Evolutionary conservation across 108 stramenopile species (phyloP).

Genomic region (Seminavis robusta): DNA sequence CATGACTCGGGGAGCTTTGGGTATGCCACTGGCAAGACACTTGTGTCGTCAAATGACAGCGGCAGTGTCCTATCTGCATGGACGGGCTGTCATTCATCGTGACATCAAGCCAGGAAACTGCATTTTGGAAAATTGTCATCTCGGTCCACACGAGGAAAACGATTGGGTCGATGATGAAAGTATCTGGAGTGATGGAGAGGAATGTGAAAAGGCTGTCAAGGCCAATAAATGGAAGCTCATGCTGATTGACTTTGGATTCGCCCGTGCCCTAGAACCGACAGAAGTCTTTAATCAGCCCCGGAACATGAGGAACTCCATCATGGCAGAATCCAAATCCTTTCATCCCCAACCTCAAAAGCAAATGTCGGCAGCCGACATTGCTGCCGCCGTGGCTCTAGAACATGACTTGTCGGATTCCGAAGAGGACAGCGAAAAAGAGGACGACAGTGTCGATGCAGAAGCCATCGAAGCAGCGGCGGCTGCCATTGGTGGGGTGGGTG

Average conservation of each 20-base stretch:
- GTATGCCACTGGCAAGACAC: conserved; percentile 58
- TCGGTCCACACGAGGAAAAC: conserved; percentile 45
- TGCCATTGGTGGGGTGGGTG: background rate
- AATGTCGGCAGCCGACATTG: too few species aligned
- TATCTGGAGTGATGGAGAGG: conserved; percentile 71
- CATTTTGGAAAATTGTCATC: conserved; percentile 53
- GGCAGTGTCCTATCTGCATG: conserved; percentile 81
- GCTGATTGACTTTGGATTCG: conserved; percentile 87
- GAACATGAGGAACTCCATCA: conserved; percentile 39
- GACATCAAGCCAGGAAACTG: conserved; percentile 86
- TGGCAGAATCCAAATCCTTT: conserved; percentile 26
- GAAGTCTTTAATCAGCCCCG: conserved; percentile 28
- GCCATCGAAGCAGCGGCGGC: background rate
- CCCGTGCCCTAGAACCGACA: conserved; percentile 53
- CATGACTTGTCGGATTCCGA: too few species aligned
- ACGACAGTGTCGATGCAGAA: background rate
- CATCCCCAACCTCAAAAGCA: too few species aligned
- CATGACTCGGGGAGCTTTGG: conserved; percentile 70
- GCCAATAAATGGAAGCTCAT: conserved; percentile 59
- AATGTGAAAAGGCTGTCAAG: conserved; percentile 35
- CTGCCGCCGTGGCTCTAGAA: too few species aligned
- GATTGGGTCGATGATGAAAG: conserved; percentile 50
- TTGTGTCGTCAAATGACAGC: conserved; percentile 65
- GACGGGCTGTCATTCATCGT: conserved; percentile 80
- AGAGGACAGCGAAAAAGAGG: conserved; percentile 1